These are phyloP conservation scores for Phytophthora europaea DNA, from an alignment of 352 stramenopile species.

Conservation along the genomic window DNA sequence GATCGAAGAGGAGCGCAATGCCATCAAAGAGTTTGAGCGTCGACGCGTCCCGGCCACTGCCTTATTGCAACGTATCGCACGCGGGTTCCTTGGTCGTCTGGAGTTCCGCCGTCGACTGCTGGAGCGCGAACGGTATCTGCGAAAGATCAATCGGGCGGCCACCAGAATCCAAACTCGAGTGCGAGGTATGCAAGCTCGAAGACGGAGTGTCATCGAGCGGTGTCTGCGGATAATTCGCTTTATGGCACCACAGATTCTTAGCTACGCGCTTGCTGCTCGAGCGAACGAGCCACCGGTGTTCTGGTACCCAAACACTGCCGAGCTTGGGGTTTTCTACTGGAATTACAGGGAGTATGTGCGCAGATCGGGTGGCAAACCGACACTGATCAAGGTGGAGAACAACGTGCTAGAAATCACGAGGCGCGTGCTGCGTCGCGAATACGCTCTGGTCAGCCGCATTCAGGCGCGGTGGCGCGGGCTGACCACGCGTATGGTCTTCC, in stretches of 20 bases:
- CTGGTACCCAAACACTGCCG: conserved; percentile 76
- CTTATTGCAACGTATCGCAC: conserved; percentile 69
- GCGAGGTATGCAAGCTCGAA: conserved; percentile 67
- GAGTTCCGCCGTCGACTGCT: conserved; percentile 60
- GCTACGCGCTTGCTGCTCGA: conserved; percentile 41
- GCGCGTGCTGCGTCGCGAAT: conserved; percentile 72
- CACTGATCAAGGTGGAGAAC: conserved; percentile 77
- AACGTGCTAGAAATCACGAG: conserved; percentile 79
- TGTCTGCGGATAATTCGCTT: conserved; percentile 69
- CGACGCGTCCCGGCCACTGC: conserved; percentile 58
- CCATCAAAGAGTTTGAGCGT: conserved; percentile 75
- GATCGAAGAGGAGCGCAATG: conserved; percentile 70
- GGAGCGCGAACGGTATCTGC: conserved; percentile 58
- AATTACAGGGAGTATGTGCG: conserved; percentile 86
- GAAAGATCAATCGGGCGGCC: conserved; percentile 59
- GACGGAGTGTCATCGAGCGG: conserved; percentile 67
- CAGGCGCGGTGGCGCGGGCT: conserved; percentile 72
- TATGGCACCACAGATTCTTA: conserved; percentile 65
- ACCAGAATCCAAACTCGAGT: conserved; percentile 71
- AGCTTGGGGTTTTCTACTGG: conserved; percentile 73
- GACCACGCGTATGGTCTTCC: conserved; percentile 68
- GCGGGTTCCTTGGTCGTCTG: conserved; percentile 69
- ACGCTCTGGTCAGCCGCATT: conserved; percentile 76
- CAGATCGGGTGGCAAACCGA: conserved; percentile 59
- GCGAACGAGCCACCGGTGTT: conserved; percentile 68